Base-by-base conservation (phyloP, 2,329 filamentous ascomycete species). In the Talaromyces sp. region DNA sequence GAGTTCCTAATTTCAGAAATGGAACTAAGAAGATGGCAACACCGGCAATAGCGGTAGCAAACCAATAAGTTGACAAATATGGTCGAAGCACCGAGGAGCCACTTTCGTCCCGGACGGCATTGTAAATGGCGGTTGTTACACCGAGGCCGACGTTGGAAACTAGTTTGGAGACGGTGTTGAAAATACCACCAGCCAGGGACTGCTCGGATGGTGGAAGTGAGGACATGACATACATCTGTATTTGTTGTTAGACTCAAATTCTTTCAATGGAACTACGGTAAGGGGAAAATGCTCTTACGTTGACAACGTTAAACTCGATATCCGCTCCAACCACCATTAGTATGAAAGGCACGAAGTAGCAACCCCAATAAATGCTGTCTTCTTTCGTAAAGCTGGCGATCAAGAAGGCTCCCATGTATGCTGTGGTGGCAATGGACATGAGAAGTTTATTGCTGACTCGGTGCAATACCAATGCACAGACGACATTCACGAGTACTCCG, bases 221-320 rank as follows among this genome's bases (percentile, higher is more conserved):
- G 3, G 86, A 87, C 81, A 90, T 86, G 63, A 91, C 88, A 68
- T 90, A 91, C 84, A 91, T 88, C 82, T 88, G 66, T 43, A 45
- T 29, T 27, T 11, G 15, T 19, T 40, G 17, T 53, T 51, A 36
- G 40, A 49, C 31, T 17, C 15, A 1, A 58, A 13, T 59, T 4
- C 15, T 5, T 31, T 45, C 10, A 7, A 10, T 45, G 4, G 5
- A 27, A 19, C 19, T 8, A 51, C 5, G 38, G 25, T 7, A 2
- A 36, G 13, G 19, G 10, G 17, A 5, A 17, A 5, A n/a, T 1
- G 17, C 1, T 76, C 84, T 70, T 73, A 88, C 85, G 70, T 91
- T 91, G 3, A 86, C 84, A 25, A 91, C 88, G 67, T 90, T 89
- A 74, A 90, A 91, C 65, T 90, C 85, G 38, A 91, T 84, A 71